These are phyloP conservation scores for Achlya hypogyna DNA, from an alignment of 352 stramenopile species.

Conservation along the genomic window DNA sequence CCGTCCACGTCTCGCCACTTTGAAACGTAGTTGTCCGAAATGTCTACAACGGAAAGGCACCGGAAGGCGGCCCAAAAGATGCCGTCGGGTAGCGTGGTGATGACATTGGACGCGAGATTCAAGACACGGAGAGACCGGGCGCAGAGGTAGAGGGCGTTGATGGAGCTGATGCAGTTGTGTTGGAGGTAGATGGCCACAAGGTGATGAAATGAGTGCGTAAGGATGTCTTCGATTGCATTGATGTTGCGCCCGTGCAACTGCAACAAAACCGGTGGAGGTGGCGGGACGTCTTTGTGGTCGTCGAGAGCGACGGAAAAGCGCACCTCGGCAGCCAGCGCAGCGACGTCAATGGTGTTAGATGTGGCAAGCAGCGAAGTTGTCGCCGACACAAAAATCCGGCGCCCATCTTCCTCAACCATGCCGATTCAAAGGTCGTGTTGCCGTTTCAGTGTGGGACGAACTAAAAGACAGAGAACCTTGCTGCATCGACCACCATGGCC, in stretches of 20 bases:
- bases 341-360: too few species aligned
- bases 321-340: too few species aligned
- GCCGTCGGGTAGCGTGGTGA: not conserved
- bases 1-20: slow-evolving; percentile 15
- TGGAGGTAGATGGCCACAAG: slow-evolving; percentile 6
- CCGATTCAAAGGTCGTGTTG: too few species aligned
- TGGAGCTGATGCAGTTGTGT: slow-evolving; percentile 6
- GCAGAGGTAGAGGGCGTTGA: not conserved
- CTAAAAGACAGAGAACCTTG: too few species aligned
- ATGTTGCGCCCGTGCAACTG: not conserved
- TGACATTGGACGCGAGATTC: slow-evolving; percentile 8
- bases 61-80: slow-evolving; percentile 5
- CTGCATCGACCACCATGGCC: too few species aligned
- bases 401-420: too few species aligned
- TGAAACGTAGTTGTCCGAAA: slow-evolving; percentile 10
- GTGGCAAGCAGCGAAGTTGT: too few species aligned
- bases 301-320: too few species aligned
- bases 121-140: not conserved
- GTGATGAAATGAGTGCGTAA: not conserved
- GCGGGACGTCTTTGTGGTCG: too few species aligned
- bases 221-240: not conserved
- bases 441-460: too few species aligned
- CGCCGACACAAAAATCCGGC: too few species aligned
- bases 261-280: too few species aligned
- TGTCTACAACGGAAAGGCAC: not conserved